These are phyloP conservation scores for Xylaria sp. DNA, from an alignment of 2,329 filamentous ascomycete species.

Conservation along the genomic window DNA sequence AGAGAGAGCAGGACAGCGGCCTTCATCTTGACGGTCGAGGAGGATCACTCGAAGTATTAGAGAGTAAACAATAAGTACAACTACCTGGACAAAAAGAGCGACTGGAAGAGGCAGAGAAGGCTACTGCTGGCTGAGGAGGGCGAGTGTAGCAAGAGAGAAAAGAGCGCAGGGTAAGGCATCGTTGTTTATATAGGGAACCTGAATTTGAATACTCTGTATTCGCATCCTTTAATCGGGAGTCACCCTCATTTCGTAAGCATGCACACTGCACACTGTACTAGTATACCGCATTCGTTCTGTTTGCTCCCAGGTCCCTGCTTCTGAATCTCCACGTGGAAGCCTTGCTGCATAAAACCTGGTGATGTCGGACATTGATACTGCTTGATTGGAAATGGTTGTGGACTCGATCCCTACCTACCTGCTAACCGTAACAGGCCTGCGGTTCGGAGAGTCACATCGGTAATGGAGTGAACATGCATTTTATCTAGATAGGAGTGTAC, in stretches of 20 bases:
- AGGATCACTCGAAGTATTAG: slow-evolving; percentile 1
- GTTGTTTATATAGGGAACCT: slow-evolving; percentile 16
- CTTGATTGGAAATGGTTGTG: neutral
- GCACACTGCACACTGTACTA: neutral
- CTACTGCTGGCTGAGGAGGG: neutral
- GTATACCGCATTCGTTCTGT: neutral
- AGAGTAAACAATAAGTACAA: neutral
- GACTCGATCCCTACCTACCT: neutral
- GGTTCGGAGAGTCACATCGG: slow-evolving; percentile 6
- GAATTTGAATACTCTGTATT: neutral
- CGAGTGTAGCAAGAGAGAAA: neutral
- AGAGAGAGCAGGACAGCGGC: slow-evolving; percentile 11
- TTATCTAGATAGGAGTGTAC: neutral
- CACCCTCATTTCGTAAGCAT: too few species aligned
- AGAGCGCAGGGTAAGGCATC: neutral
- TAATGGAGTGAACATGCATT: slow-evolving; percentile 2
- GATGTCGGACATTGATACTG: neutral
- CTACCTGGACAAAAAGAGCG: slow-evolving; percentile 8
- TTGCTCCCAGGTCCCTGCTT: neutral
- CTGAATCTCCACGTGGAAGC: slow-evolving; percentile 2
- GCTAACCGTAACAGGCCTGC: neutral
- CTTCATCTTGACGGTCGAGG: slow-evolving; percentile 15
- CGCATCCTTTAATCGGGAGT: slow-evolving; percentile 9
- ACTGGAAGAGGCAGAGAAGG: slow-evolving; percentile 8
- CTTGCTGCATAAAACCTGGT: neutral